Conservation (phyloP, 2,329 filamentous ascomycete genomes). For the Clarireedia monteithiana region DNA sequence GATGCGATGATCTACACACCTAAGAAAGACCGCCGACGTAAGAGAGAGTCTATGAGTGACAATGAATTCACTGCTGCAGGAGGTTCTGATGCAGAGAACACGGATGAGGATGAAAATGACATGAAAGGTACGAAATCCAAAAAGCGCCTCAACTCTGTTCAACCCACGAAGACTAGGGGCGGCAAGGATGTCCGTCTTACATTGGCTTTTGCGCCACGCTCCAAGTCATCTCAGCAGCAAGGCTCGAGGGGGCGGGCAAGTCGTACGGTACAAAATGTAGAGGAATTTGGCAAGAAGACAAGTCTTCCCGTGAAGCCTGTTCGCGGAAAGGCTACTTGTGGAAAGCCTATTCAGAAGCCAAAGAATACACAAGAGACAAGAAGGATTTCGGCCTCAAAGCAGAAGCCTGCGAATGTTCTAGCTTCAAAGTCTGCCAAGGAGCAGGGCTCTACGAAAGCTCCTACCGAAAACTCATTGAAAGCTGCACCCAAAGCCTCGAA, state of each 20-base stretch:
- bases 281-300: not conserved
- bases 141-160: not conserved
- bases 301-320: not conserved
- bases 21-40: constrained; percentile 7
- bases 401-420: not conserved
- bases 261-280: not conserved
- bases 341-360: not conserved
- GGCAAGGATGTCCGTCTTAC: not conserved
- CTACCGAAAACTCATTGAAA: not conserved
- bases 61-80: constrained; percentile 28
- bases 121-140: constrained; percentile 8
- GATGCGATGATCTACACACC: constrained; percentile 15
- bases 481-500: not conserved
- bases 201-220: not conserved
- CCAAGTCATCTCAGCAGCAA: not conserved
- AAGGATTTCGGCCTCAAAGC: not conserved
- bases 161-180: not conserved
- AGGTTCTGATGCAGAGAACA: constrained; percentile 23
- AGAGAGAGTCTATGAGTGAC: constrained; percentile 19
- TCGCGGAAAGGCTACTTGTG: not conserved
- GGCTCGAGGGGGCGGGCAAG: not conserved
- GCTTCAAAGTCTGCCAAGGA: not conserved
- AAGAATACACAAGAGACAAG: not conserved
- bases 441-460: not conserved
- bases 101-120: not conserved